A percentile compares a stretch with the other conserved stretches of the same genome.
Conservation (phyloP, 306 rosid genomes). For the Geum urbanum region DNA sequence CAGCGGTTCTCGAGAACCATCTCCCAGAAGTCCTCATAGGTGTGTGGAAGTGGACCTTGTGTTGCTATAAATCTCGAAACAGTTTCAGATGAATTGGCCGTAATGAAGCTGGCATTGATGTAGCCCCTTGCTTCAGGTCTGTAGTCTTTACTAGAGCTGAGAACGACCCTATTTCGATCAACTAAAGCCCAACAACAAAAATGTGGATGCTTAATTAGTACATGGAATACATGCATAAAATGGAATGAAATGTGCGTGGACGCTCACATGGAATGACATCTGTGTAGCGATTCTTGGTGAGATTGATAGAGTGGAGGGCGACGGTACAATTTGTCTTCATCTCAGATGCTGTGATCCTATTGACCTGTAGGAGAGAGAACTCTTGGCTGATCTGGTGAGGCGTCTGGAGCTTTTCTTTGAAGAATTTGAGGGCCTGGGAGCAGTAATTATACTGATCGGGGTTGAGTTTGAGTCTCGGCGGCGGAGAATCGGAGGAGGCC, state of each 20-base stretch:
- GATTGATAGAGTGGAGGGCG: slow-evolving; percentile 64
- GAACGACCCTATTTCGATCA: slow-evolving; percentile 70
- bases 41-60: slow-evolving; percentile 91
- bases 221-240: too few relatives aligned
- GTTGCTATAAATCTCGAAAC: slow-evolving; percentile 74
- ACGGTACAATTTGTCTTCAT: slow-evolving; percentile 55
- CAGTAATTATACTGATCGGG: slow-evolving; percentile 62
- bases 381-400: slow-evolving; percentile 51
- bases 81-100: slow-evolving; percentile 49
- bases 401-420: slow-evolving; percentile 50
- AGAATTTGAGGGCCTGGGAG: slow-evolving; percentile 50
- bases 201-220: too few relatives aligned
- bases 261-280: slow-evolving; percentile 76
- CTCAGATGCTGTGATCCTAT: slow-evolving; percentile 29
- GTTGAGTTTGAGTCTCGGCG: slow-evolving; percentile 35
- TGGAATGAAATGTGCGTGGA: not conserved
- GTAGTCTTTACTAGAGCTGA: slow-evolving; percentile 64
- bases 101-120: slow-evolving; percentile 82
- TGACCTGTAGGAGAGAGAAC: slow-evolving; percentile 68
- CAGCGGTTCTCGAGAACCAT: slow-evolving; percentile 74
- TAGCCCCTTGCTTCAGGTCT: slow-evolving; percentile 78
- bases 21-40: slow-evolving; percentile 97
- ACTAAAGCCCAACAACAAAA: slow-evolving; percentile 41
- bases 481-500: slow-evolving; percentile 51
- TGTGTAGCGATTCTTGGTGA: slow-evolving; percentile 63